phyloP scores from a whole-genome alignment of 2,329 filamentous ascomycete species.

The Colletotrichum coccodes region DNA sequence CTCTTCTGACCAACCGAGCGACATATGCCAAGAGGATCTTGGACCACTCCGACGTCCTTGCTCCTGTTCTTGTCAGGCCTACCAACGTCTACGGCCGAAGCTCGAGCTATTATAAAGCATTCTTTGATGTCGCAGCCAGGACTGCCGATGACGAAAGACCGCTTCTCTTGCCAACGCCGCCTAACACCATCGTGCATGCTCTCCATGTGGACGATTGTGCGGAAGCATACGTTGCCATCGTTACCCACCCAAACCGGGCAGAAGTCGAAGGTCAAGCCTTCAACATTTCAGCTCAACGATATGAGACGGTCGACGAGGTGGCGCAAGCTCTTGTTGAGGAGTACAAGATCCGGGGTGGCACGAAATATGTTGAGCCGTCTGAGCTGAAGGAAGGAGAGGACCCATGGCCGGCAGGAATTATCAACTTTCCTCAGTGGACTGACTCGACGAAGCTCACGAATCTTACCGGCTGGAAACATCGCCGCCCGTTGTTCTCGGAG shows the following conservation, averaged over 20 bases:
- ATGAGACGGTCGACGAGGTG: conserved; percentile 55
- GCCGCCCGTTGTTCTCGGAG: conserved; percentile 48
- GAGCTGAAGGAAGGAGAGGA: conserved; percentile 27
- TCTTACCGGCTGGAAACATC: conserved; percentile 53
- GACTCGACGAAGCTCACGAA: conserved; percentile 51
- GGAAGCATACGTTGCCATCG: conserved; percentile 57
- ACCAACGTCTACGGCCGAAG: conserved; percentile 58
- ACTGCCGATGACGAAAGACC: conserved; percentile 14
- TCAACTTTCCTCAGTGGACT: conserved; percentile 54
- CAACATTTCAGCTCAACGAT: conserved; percentile 55
- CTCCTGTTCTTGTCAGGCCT: conserved; percentile 54
- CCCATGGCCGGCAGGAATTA: conserved; percentile 37
- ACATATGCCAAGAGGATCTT: conserved; percentile 47
- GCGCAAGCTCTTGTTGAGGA: conserved; percentile 48
- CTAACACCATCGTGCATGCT: conserved; percentile 54
- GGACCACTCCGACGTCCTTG: conserved; percentile 49
- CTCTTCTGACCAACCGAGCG: conserved; percentile 44
- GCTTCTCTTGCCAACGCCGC: conserved; percentile 45
- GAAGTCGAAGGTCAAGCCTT: conserved; percentile 51
- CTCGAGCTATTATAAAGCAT: conserved; percentile 54
- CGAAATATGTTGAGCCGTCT: conserved; percentile 37
- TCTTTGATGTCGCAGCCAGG: conserved; percentile 47
- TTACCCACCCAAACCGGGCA: conserved; percentile 43
- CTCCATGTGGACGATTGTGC: conserved; percentile 61
- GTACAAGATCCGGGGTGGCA: conserved; percentile 48